Conservation (phyloP, 2,329 filamentous ascomycete species). For the Ophiocordyceps camponoti-floridani region DNA sequence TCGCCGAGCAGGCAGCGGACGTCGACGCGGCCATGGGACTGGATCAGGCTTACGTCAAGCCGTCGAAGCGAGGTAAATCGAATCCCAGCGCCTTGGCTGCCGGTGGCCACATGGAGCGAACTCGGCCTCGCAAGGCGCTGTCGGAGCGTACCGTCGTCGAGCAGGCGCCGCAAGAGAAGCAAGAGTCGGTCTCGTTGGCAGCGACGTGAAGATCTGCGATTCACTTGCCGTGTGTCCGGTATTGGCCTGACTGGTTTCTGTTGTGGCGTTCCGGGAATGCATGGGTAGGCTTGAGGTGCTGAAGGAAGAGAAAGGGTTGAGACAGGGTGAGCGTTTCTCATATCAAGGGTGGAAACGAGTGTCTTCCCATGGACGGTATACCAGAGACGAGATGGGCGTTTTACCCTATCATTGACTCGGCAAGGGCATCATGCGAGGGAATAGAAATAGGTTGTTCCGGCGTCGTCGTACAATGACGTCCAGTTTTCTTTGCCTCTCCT, state of each 20-base stretch:
- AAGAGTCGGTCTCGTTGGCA: slow-evolving; percentile 9
- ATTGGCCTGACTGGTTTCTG: too few relatives aligned
- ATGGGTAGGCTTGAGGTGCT: too few relatives aligned
- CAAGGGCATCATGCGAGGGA: too few relatives aligned
- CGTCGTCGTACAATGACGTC: slow-evolving; percentile 16
- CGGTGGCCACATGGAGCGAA: slow-evolving; percentile 22
- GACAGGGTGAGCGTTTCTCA: too few relatives aligned
- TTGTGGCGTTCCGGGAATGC: too few relatives aligned
- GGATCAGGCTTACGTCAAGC: slow-evolving; percentile 24
- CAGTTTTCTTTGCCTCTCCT: slow-evolving; percentile 5
- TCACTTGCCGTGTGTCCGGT: too few relatives aligned
- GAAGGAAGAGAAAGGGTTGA: too few relatives aligned
- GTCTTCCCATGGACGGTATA: too few relatives aligned
- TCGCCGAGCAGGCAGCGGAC: slow-evolving; percentile 44
- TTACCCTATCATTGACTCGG: too few relatives aligned
- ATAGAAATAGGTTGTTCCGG: not conserved
- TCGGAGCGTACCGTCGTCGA: slow-evolving; percentile 14
- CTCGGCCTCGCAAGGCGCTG: slow-evolving; percentile 15
- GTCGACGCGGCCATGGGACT: slow-evolving; percentile 48
- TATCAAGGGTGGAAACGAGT: too few relatives aligned
- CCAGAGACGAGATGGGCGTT: too few relatives aligned
- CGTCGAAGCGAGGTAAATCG: slow-evolving; percentile 11
- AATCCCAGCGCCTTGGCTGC: slow-evolving; percentile 28
- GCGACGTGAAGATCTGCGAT: slow-evolving; percentile 1
- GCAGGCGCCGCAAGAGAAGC: slow-evolving; percentile 4